These are phyloP conservation scores for Metarhizium brunneum DNA, from an alignment of 2,329 filamentous ascomycete genomes.

Conservation along the genomic window DNA sequence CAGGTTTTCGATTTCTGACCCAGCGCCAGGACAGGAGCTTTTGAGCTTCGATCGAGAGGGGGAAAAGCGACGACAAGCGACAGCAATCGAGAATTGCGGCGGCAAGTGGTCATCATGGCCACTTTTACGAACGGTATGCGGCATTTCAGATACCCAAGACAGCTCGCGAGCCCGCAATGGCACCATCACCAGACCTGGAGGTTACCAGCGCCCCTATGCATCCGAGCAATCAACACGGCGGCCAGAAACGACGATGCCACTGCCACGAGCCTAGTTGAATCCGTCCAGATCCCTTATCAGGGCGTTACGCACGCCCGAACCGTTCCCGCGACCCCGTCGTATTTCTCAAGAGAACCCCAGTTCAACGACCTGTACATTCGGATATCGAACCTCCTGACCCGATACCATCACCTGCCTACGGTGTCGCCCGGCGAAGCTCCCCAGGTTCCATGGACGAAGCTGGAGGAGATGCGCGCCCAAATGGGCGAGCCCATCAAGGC, in stretches of 20 bases:
- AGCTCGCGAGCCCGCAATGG: slow-evolving; percentile 20
- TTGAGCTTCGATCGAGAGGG: background rate
- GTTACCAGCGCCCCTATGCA: slow-evolving; percentile 15
- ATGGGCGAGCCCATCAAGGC: slow-evolving; percentile 65
- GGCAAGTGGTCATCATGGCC: slow-evolving; percentile 22
- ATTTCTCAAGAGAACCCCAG: slow-evolving; percentile 77
- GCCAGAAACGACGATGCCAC: slow-evolving; percentile 9
- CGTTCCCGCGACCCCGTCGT: slow-evolving; percentile 80
- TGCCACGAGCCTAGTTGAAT: slow-evolving; percentile 11
- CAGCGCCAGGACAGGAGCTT: background rate
- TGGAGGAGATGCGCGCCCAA: slow-evolving; percentile 63
- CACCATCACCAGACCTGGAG: slow-evolving; percentile 16
- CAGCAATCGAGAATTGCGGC: background rate
- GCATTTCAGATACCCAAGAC: slow-evolving; percentile 25
- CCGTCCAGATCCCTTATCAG: slow-evolving; percentile 20
- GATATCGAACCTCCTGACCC: slow-evolving; percentile 62
- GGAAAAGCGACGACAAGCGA: background rate
- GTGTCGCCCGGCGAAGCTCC: slow-evolving; percentile 57
- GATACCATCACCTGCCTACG: slow-evolving; percentile 64
- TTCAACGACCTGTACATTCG: slow-evolving; percentile 80
- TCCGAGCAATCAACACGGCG: slow-evolving; percentile 15
- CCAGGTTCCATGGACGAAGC: slow-evolving; percentile 70
- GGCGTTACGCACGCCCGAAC: slow-evolving; percentile 53
- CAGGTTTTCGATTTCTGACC: background rate
- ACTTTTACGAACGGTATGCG: slow-evolving; percentile 24